Percentiles rank a stretch among this genome's conserved stretches.
Evolutionary conservation across 495 filamentous ascomycete genomes (phyloP).

Genomic region (Lepidopterella palustris): DNA sequence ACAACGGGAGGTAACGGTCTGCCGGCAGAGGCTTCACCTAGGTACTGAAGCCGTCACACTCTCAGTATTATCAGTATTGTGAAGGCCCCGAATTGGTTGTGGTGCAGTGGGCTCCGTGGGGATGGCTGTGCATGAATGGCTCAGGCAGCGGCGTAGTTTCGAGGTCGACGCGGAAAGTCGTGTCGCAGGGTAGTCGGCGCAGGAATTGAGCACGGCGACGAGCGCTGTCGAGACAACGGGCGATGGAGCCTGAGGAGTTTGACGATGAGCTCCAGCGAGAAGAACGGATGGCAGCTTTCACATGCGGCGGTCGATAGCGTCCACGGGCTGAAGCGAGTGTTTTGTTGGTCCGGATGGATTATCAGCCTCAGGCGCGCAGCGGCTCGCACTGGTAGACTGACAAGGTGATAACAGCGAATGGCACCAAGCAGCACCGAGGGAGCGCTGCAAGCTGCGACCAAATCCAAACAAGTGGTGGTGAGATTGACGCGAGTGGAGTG

Average conservation of each 20-base stretch:
- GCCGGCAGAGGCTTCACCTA: neutral
- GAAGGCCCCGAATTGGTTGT: neutral
- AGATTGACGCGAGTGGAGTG: neutral
- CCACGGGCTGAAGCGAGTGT: slow-evolving; percentile 6
- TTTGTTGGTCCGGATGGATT: neutral
- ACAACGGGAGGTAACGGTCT: neutral
- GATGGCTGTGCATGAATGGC: slow-evolving; percentile 2
- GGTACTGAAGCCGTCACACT: neutral
- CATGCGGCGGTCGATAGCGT: slow-evolving; percentile 3
- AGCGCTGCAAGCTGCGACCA: neutral
- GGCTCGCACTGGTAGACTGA: neutral
- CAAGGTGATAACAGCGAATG: neutral
- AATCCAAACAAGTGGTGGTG: too few relatives aligned
- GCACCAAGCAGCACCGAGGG: neutral
- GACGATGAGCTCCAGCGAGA: neutral
- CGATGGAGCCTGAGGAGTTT: neutral
- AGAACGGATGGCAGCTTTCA: neutral
- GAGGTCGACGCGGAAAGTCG: neutral
- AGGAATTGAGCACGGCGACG: neutral
- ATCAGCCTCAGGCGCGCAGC: neutral
- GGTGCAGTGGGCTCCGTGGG: neutral
- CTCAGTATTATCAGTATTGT: too few relatives aligned
- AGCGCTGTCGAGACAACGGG: neutral
- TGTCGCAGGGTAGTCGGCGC: neutral
- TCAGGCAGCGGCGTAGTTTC: slow-evolving; percentile 1